A percentile compares a stretch with the other conserved stretches of the same genome.
Evolutionary conservation across 192 early-diverging fungal genomes (phyloP).

Genomic region (Umbelopsis ramanniana): DNA sequence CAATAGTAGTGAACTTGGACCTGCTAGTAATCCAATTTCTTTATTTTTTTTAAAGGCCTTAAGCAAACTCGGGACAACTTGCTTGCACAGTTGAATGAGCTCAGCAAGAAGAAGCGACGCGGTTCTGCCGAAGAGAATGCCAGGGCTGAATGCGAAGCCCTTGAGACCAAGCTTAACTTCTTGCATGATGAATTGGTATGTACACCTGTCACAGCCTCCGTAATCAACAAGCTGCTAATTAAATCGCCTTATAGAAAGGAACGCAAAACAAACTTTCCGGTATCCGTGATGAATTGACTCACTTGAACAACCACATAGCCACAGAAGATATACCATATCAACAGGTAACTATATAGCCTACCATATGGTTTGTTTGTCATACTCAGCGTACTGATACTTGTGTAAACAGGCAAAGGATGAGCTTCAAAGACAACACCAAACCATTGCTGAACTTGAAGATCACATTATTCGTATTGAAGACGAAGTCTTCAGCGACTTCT

Average conservation of each 20-base stretch:
- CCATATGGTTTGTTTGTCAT: no score
- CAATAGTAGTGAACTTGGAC: neutral
- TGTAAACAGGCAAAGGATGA: neutral
- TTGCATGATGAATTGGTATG: slow-evolving; percentile 66
- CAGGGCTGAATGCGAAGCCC: slow-evolving; percentile 60
- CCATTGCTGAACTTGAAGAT: slow-evolving; percentile 47
- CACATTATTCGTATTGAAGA: slow-evolving; percentile 61
- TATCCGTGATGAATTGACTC: slow-evolving; percentile 59
- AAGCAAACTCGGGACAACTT: slow-evolving; percentile 72
- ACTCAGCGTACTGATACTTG: no score
- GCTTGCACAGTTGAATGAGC: slow-evolving; percentile 70
- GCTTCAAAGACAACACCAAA: slow-evolving; percentile 1
- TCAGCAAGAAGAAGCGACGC: slow-evolving; percentile 71
- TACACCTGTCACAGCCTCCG: neutral
- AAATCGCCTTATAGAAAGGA: neutral
- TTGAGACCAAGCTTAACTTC: slow-evolving; percentile 63
- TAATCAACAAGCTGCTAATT: neutral
- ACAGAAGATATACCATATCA: neutral
- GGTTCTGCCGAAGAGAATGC: slow-evolving; percentile 66
- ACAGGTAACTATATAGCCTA: neutral
- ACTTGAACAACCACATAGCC: slow-evolving; percentile 50
- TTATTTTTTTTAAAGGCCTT: slow-evolving; percentile 41
- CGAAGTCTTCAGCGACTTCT: slow-evolving; percentile 82
- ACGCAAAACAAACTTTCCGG: slow-evolving; percentile 56
- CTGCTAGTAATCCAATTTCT: neutral